These are phyloP conservation scores for Cenococcum geophilum DNA, from an alignment of 495 filamentous ascomycete genomes.

Conservation along the genomic window DNA sequence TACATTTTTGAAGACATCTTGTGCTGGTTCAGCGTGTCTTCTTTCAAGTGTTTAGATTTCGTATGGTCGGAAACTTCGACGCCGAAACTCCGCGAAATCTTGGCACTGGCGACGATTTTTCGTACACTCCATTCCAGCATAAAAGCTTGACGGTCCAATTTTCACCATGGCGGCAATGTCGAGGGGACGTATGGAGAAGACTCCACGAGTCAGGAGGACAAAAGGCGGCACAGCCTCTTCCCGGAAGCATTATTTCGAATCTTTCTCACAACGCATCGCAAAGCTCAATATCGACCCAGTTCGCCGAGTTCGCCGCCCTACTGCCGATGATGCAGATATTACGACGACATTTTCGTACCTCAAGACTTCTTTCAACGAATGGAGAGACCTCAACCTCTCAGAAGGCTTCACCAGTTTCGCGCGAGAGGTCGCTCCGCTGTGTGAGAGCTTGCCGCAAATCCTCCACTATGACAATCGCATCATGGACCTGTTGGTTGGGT, in stretches of 20 bases:
- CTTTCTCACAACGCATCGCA: slow-evolving; percentile 85
- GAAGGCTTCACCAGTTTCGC: slow-evolving; percentile 68
- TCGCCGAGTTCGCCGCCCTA: slow-evolving; percentile 73
- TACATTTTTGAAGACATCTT: slow-evolving; percentile 67
- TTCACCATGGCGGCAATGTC: slow-evolving; percentile 40
- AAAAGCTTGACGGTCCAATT: neutral
- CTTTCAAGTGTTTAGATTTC: slow-evolving; percentile 11
- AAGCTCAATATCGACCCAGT: slow-evolving; percentile 92
- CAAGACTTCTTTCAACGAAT: slow-evolving; percentile 71
- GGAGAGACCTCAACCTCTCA: slow-evolving; percentile 85
- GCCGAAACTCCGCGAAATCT: slow-evolving; percentile 18
- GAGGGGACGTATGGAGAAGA: slow-evolving; percentile 59
- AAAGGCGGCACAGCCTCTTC: slow-evolving; percentile 59
- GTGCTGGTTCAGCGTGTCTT: neutral
- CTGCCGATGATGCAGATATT: slow-evolving; percentile 69
- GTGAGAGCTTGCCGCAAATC: slow-evolving; percentile 85
- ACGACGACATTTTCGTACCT: slow-evolving; percentile 69
- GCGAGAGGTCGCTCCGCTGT: slow-evolving; percentile 64
- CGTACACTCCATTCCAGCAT: neutral
- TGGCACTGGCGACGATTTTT: slow-evolving; percentile 11
- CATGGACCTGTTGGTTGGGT: slow-evolving; percentile 66
- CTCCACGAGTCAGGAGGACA: slow-evolving; percentile 50
- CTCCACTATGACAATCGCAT: slow-evolving; percentile 81
- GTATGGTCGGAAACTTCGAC: neutral
- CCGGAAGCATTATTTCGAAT: slow-evolving; percentile 82